Percentiles rank a stretch among this genome's conserved stretches.
phyloP scores from a whole-genome alignment of 2,329 filamentous ascomycete species.

The Trichoderma sp. region DNA sequence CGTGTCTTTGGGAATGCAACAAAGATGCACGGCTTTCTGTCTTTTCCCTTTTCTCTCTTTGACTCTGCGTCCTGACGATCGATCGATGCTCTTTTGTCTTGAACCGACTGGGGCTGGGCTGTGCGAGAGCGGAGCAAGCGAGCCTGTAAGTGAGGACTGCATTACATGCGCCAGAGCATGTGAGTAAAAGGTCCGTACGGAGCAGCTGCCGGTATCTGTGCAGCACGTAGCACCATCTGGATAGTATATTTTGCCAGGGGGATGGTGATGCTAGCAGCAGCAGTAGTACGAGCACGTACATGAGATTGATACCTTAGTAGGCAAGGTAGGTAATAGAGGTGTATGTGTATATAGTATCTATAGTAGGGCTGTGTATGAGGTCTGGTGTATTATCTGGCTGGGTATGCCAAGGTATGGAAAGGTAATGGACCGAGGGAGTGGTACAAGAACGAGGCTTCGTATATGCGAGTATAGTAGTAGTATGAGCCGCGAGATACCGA shows the following conservation, averaged over 20 bases:
- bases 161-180: constrained; percentile 16
- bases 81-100: constrained; percentile 10
- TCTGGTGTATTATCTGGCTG: neutral
- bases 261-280: neutral
- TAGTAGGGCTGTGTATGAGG: neutral
- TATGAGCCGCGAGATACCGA: neutral
- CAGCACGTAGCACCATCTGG: neutral
- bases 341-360: neutral
- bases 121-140: constrained; percentile 17
- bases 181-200: neutral
- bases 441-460: neutral
- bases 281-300: neutral
- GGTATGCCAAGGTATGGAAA: too few relatives aligned
- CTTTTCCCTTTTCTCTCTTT: neutral
- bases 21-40: neutral
- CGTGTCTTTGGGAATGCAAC: constrained; percentile 12
- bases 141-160: constrained; percentile 11
- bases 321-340: neutral
- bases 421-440: neutral
- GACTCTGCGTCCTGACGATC: neutral
- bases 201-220: neutral
- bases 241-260: neutral
- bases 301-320: neutral
- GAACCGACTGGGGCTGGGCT: neutral
- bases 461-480: neutral